phyloP scores from a whole-genome alignment of 257 asterid genomes.

The Solanum chaucha region DNA sequence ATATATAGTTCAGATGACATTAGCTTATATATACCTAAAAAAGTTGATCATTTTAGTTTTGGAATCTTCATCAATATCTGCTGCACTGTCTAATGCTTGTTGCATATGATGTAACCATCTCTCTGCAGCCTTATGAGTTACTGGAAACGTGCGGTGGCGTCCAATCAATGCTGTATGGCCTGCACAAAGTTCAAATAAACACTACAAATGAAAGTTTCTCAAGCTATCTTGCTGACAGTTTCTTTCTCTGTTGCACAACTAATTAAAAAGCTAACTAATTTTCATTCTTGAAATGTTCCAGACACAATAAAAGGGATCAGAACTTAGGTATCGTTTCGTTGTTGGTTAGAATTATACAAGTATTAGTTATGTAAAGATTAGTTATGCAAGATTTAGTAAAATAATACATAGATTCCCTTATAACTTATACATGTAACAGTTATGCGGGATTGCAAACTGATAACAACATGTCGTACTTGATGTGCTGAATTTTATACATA shows the following conservation, averaged over 20 bases:
- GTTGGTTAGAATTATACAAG: neutral
- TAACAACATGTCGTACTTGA: neutral
- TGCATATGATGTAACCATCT: slow-evolving; percentile 96
- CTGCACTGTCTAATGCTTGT: slow-evolving; percentile 51
- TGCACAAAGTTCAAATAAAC: slow-evolving; percentile 12
- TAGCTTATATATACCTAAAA: slow-evolving; percentile 54
- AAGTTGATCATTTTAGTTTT: slow-evolving; percentile 75
- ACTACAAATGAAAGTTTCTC: neutral
- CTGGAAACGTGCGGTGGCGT: slow-evolving; percentile 94
- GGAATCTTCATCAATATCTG: slow-evolving; percentile 64
- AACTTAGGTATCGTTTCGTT: neutral
- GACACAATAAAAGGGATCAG: neutral
- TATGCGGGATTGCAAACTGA: neutral
- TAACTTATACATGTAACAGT: neutral
- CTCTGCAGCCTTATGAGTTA: slow-evolving; percentile 83
- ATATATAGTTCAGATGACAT: neutral
- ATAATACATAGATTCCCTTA: neutral
- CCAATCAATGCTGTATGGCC: slow-evolving; percentile 97
- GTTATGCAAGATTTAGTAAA: neutral
- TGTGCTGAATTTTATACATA: neutral
- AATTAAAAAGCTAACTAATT: neutral
- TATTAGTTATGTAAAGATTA: neutral
- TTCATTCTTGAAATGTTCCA: neutral
- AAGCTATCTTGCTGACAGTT: neutral
- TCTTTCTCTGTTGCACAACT: neutral